Base-by-base conservation (phyloP, 768 basidiomycete species). In the Multifurca ochricompacta region DNA sequence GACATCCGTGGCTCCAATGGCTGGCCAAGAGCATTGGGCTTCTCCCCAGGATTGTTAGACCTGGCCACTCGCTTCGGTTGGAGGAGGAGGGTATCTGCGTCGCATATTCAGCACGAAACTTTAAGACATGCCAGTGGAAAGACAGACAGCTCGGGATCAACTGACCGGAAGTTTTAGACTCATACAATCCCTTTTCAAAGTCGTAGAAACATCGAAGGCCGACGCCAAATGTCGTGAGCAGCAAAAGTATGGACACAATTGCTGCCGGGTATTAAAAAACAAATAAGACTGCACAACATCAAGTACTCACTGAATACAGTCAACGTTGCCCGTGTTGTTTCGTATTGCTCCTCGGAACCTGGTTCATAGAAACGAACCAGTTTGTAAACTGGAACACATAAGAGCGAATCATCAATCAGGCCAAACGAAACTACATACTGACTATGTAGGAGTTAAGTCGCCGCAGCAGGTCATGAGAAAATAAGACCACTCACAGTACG, bases 351-450 rank as follows among this genome's bases (percentile, higher is more conserved):
- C 42, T 67, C 59, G 6, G 85, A 81, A 3, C 63, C 57, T 3
- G 87, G 86, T 23, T 79, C 70, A 65, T 87, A 92, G 71, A 91
- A 87, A 19, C 90, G 82, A 56, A 83, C 79, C n/a, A 92, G 76
- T 64, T 92, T 92, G 68, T 85, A 92, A 46, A 91, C 85, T 90
- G 53, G 19, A 14, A 16, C 16, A 27, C 4, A 13, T 47, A 19
- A 55, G 23, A 46, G 23, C 16, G 34, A 41, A n/a, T 23, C 14
- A 43, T 32, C 3, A 40, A 32, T 16, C 4, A 1, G 8, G 35
- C 48, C 25, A 40, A 43, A 23, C 5, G 25, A 19, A 45, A 11
- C 7, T 13, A 48, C 48, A 32, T 40, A 48, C 58, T n/a, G 23
- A 47, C 53, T 55, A 53, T n/a, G 53, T 30, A 30, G 27, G 34